These are phyloP conservation scores for Rhizopus stolonifer DNA, from an alignment of 371 early-diverging fungal species.

Conservation along the genomic window DNA sequence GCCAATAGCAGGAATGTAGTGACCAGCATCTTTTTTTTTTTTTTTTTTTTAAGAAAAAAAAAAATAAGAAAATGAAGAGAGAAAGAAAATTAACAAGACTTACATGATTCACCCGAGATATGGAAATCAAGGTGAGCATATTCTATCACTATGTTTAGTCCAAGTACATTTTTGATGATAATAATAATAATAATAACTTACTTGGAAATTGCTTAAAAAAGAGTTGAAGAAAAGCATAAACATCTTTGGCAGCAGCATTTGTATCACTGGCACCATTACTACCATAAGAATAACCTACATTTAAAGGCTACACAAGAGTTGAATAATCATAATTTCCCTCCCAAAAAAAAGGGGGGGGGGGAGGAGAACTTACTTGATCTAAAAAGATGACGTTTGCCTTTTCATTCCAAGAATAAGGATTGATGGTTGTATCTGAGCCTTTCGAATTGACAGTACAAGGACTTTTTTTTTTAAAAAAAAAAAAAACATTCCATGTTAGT, in stretches of 20 bases:
- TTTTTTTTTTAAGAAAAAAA: neutral
- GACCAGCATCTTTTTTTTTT: slow-evolving; percentile 59
- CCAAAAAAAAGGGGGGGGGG: no score
- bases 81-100: slow-evolving; percentile 2
- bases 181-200: slow-evolving; percentile 6
- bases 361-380: slow-evolving; percentile 73
- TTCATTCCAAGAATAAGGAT: slow-evolving; percentile 70
- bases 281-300: slow-evolving; percentile 78
- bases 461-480: slow-evolving; percentile 25
- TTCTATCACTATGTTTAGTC: slow-evolving; percentile 26
- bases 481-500: no score
- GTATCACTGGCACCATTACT: slow-evolving; percentile 48
- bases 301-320: slow-evolving; percentile 50
- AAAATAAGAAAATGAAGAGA: neutral
- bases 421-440: slow-evolving; percentile 53
- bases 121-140: slow-evolving; percentile 64
- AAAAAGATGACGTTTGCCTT: slow-evolving; percentile 74
- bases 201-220: slow-evolving; percentile 59
- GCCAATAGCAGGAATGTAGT: slow-evolving; percentile 83
- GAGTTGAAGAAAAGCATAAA: slow-evolving; percentile 74
- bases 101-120: slow-evolving; percentile 52
- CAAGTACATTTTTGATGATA: no score
- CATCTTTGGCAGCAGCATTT: slow-evolving; percentile 69
- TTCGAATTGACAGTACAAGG: slow-evolving; percentile 68
- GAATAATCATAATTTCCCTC: neutral